Percentiles rank a stretch among this genome's conserved stretches.
Conservation (phyloP, 306 rosid species). For the Boehmeria nivea region DNA sequence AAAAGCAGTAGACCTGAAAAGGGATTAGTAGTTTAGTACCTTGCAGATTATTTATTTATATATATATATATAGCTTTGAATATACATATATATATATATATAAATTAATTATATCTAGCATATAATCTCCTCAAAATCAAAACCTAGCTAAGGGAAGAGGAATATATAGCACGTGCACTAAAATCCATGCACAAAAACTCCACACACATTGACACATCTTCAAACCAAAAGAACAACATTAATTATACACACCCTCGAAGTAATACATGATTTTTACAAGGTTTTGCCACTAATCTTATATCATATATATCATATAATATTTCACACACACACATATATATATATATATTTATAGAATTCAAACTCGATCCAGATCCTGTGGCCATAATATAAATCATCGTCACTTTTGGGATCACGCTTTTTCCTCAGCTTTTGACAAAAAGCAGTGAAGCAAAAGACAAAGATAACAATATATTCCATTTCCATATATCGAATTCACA, state of each 20-base stretch:
- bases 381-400: too few relatives aligned
- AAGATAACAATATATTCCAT: conserved; percentile 1
- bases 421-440: conserved; percentile 18
- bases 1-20: conserved; percentile 10
- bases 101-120: neutral
- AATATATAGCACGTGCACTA: conserved; percentile 63
- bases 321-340: neutral
- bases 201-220: neutral
- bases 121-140: conserved; percentile 16
- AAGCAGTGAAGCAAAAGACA: conserved; percentile 21
- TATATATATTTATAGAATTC: neutral
- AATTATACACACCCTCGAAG: neutral
- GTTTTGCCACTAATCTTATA: conserved; percentile 4
- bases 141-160: conserved; percentile 27
- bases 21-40: neutral
- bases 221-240: conserved; percentile 6
- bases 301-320: neutral
- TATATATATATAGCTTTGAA: too few relatives aligned
- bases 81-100: neutral
- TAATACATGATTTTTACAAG: neutral
- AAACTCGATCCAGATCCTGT: too few relatives aligned
- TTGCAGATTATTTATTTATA: conserved; percentile 3
- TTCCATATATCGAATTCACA: conserved; percentile 3
- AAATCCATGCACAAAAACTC: conserved; percentile 48
- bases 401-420: conserved; percentile 19